phyloP scores from a whole-genome alignment of 2,329 filamentous ascomycete species.

The Pyrenophora seminiperda region DNA sequence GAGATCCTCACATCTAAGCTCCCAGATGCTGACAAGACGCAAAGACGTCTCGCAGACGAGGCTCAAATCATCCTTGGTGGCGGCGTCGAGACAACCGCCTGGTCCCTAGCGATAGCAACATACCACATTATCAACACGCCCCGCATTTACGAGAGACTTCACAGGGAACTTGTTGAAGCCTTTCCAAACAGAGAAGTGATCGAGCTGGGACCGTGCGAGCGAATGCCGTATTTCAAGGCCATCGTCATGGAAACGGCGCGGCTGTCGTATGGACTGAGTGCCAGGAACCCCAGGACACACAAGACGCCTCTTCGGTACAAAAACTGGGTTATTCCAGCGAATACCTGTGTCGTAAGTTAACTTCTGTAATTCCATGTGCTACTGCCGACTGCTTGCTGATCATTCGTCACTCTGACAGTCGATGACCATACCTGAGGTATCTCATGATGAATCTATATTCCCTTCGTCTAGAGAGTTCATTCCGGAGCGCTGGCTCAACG shows the following conservation, averaged over 20 bases:
- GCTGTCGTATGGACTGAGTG: constrained; percentile 49
- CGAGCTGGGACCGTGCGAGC: constrained; percentile 28
- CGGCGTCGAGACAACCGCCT: constrained; percentile 49
- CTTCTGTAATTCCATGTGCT: neutral
- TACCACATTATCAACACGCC: constrained; percentile 44
- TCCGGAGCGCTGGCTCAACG: constrained; percentile 51
- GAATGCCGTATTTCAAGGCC: constrained; percentile 16
- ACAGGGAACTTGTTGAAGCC: constrained; percentile 36
- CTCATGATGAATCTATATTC: constrained; percentile 47
- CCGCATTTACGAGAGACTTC: constrained; percentile 37
- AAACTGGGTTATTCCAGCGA: constrained; percentile 39
- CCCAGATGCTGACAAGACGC: constrained; percentile 45
- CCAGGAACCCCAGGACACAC: constrained; percentile 46
- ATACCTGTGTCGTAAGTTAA: constrained; percentile 40
- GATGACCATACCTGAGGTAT: constrained; percentile 46
- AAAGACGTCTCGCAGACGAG: constrained; percentile 47
- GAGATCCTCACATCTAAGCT: constrained; percentile 40
- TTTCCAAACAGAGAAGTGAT: constrained; percentile 33
- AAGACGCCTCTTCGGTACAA: constrained; percentile 27
- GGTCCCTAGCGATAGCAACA: constrained; percentile 34
- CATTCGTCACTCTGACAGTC: constrained; percentile 9
- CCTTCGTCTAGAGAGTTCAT: constrained; percentile 42
- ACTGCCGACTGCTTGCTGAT: neutral
- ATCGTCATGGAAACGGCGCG: constrained; percentile 40
- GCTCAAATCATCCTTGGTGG: constrained; percentile 48